A percentile compares a stretch with the other conserved stretches of the same genome.
phyloP scores from a whole-genome alignment of 2,329 filamentous ascomycete species.

The Alternaria alternata region DNA sequence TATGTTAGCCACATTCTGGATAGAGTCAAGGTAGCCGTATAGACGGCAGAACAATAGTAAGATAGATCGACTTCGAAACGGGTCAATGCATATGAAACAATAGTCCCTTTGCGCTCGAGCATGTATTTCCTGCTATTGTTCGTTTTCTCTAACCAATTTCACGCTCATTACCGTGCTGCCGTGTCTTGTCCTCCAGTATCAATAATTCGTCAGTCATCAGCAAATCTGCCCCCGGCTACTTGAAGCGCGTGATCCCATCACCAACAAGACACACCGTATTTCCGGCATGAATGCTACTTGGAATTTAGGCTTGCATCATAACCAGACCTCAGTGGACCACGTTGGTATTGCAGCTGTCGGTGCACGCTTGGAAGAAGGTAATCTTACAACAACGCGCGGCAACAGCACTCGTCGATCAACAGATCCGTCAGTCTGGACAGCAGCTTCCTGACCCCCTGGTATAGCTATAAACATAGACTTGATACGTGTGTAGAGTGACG shows the following conservation, averaged over 20 bases:
- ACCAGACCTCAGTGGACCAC: neutral
- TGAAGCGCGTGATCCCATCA: neutral
- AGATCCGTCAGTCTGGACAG: neutral
- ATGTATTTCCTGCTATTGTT: neutral
- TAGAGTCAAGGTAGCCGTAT: too few species aligned
- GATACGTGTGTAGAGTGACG: neutral
- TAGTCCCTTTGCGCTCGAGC: neutral
- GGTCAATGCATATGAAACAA: neutral
- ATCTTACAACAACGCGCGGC: neutral
- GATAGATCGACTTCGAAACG: neutral
- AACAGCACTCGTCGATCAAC: neutral
- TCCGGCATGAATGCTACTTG: neutral
- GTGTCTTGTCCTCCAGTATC: neutral
- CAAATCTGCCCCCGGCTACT: neutral
- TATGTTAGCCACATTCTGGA: too few species aligned
- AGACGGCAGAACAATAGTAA: neutral
- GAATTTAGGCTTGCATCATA: neutral
- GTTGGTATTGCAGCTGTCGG: neutral
- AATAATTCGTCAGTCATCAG: neutral
- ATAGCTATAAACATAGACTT: neutral
- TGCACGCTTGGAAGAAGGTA: neutral
- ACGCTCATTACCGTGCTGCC: neutral
- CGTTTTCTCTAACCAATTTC: neutral
- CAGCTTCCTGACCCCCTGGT: neutral
- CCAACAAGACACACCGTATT: too few species aligned